Percentiles rank a stretch among this genome's conserved stretches.
These are phyloP conservation scores for Phytophthora citrophthora DNA, from an alignment of 352 stramenopile species.

Conservation along the genomic window DNA sequence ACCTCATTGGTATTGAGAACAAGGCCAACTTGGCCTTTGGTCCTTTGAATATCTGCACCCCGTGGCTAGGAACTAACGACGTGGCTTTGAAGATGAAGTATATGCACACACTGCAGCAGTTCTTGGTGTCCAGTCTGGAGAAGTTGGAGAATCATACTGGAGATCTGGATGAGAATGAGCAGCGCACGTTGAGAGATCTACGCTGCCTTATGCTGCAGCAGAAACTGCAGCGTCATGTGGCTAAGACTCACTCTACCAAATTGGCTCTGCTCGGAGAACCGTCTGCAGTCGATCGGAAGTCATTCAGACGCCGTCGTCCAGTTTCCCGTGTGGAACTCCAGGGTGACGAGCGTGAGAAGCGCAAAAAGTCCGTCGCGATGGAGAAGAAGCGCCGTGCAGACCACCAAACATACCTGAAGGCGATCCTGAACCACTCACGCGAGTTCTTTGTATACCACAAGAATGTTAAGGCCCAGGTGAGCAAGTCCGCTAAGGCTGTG, in stretches of 20 bases:
- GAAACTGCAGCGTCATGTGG: constrained; percentile 67
- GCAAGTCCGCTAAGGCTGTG: constrained; percentile 69
- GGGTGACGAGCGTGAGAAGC: constrained; percentile 76
- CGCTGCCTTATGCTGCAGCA: constrained; percentile 80
- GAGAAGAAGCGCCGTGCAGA: constrained; percentile 83
- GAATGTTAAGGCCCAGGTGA: constrained; percentile 76
- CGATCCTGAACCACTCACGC: constrained; percentile 82
- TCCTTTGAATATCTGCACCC: constrained; percentile 60
- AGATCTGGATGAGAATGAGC: constrained; percentile 48
- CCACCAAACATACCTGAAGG: constrained; percentile 83
- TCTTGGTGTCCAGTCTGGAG: constrained; percentile 66
- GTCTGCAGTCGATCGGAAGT: constrained; percentile 69
- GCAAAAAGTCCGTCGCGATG: constrained; percentile 82
- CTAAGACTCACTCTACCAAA: constrained; percentile 63
- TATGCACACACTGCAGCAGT: constrained; percentile 75
- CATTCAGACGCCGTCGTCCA: constrained; percentile 74
- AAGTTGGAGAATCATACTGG: constrained; percentile 55
- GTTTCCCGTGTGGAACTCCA: constrained; percentile 69
- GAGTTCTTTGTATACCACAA: constrained; percentile 91
- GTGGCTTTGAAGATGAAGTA: constrained; percentile 78
- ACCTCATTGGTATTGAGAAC: constrained; percentile 62
- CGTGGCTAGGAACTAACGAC: constrained; percentile 73
- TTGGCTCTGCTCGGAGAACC: constrained; percentile 75
- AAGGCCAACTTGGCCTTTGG: constrained; percentile 66
- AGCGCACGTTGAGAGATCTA: constrained; percentile 61